These are phyloP conservation scores for Colletotrichum australisinense DNA, from an alignment of 2,329 filamentous ascomycete species.

Conservation along the genomic window DNA sequence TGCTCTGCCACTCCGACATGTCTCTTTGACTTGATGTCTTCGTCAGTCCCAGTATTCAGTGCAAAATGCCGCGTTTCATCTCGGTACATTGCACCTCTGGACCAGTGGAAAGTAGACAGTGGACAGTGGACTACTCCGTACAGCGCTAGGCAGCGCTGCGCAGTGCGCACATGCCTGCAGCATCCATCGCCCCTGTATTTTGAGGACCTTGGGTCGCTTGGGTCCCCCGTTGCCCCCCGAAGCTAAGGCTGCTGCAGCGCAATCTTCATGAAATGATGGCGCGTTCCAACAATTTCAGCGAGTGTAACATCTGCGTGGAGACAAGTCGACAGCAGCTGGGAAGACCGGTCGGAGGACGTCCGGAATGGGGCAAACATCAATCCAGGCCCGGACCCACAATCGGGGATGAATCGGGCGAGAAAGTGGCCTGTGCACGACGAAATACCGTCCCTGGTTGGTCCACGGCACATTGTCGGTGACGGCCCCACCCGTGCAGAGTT, in stretches of 20 bases:
- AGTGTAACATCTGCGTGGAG: constrained; percentile 24
- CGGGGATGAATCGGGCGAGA: constrained; percentile 18
- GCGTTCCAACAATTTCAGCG: constrained; percentile 33
- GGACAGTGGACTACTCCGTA: no score
- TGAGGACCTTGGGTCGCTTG: not conserved
- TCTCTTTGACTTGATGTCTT: not conserved
- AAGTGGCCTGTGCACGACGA: not conserved
- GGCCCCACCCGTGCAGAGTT: constrained; percentile 31
- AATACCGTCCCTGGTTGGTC: constrained; percentile 28
- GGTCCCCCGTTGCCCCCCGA: not conserved
- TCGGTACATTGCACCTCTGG: not conserved
- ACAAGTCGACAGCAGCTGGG: no score
- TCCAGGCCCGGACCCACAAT: constrained; percentile 14
- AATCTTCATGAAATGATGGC: constrained; percentile 22
- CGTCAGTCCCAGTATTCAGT: not conserved
- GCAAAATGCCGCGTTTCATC: not conserved
- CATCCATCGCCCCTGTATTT: constrained; percentile 4
- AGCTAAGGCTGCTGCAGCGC: constrained; percentile 20
- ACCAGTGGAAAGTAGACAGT: not conserved
- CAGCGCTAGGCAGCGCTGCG: not conserved
- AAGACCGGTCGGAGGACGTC: constrained; percentile 24
- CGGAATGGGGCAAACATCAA: not conserved
- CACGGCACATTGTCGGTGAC: constrained; percentile 7
- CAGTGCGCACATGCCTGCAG: not conserved
- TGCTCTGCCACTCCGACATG: not conserved